Evolutionary conservation across 2,329 filamentous ascomycete genomes (phyloP), one percentile per base, ranked within the genome.

Genomic region (Pseudogymnoascus pannorum): DNA sequence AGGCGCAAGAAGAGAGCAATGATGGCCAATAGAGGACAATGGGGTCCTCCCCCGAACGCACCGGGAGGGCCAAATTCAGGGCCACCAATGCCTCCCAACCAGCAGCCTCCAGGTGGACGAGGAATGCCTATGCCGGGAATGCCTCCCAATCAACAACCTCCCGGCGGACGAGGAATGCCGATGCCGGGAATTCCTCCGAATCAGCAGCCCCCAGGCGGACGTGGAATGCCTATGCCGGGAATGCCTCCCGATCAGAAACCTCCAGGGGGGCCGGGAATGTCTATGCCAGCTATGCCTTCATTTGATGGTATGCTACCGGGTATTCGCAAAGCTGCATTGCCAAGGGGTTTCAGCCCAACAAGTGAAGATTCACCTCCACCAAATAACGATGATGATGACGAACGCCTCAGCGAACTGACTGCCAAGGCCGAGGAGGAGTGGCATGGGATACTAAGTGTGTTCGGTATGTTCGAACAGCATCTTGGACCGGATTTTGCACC

Each of bases 401-500:
- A 71, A 3, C 68, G 70, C 58, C 65, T 72, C 18, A 67, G 68
- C 42, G 48, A 63, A 7, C 66, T 61, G 22, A 67, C 64, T 1
- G 36, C 62, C 4, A 67, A 68, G 20, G 71, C 70, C 1, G 68
- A 70, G 62, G 68, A 70, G 35, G 92, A 97, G 74, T 96, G 94
- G 89, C 83, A 88, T 61, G 80, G 81, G 44, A 91, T 97, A 62
- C 81, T 81, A 5, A 74, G 82, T 22, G 86, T 91, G 0, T 91
- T 97, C 64, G 80, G 86, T 35, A 73, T 84, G 1, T 84, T 96
- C 62, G 78, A 81, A 42, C 75, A 77, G 4, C 82, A 84, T 42
- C 82, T 96, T 7, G 89, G 89, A 0, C 79, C 86, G 4, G 85
- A 89, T 44, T 97, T 95, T 73, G 82, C 88, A 64, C 87, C 91